Base-by-base conservation (phyloP, 345 rosid species). In the Psidium guajava region DNA sequence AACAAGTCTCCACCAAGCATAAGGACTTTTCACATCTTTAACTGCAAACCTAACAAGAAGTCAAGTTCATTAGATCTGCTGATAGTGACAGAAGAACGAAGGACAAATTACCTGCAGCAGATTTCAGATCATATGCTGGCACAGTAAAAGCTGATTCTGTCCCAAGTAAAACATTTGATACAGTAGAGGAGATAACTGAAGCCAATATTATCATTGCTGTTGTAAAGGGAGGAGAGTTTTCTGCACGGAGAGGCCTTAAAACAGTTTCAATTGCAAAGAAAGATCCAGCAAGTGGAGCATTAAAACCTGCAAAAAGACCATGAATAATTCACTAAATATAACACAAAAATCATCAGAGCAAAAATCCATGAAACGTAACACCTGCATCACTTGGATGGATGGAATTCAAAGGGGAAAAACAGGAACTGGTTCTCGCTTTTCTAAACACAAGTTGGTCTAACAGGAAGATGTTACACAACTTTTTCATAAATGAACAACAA, bases 241-340 rank as follows among this genome's bases (percentile, higher is more conserved):
- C 99, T 54, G 98, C 98, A 80, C 91, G 93, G 28, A 92, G 94
- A 83, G 99, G 99, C 88, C 99, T 93, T 83, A 97, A 90, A 59
- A 97, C 98, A 21, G 98, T 97, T 90, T 97, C 99, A 36, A 96
- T 96, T 27, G 99, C 98, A 92, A 97, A 96, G 91, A 97, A 96
- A 87, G 98, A 97, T 87, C 99, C 98, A 44, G 99, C 99, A 18
- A 97, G 98, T 49, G 98, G 98, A 82, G 98, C 99, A 93, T 95
- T 97, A 89, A 97, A 97, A 90, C 98, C 99, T 97, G 91, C 56
- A 89, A 57, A 86, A 69, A 75, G 59, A 47, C 56, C 80, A 84
- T 6, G 22, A 36, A 18, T 18, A 44, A 69, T 69, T 69, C 44
- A 32, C 47, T 36, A 36, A 36, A n/a, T 58, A 69, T 9, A 18